phyloP scores from a whole-genome alignment of 768 basidiomycete species.

The Pisolithus tinctorius region DNA sequence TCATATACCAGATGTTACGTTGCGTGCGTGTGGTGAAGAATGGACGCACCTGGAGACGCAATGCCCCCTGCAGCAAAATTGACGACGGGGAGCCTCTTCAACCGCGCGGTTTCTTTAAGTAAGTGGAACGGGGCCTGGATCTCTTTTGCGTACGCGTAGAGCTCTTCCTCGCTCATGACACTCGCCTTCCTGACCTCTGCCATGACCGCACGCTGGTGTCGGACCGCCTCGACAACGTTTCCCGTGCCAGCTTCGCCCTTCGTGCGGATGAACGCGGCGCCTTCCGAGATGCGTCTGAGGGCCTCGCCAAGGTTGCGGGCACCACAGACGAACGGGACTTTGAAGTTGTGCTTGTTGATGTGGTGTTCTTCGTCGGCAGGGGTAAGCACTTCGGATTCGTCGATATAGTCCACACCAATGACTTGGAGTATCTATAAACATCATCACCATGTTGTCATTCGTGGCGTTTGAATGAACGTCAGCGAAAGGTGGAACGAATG shows the following conservation, averaged over 20 bases:
- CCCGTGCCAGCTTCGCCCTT: constrained; percentile 92
- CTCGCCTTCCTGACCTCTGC: constrained; percentile 79
- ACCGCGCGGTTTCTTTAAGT: constrained; percentile 89
- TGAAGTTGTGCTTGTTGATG: constrained; percentile 95
- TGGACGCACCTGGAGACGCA: constrained; percentile 71
- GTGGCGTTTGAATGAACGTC: background rate
- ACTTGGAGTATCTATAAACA: constrained; percentile 78
- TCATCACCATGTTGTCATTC: background rate
- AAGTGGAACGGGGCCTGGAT: constrained; percentile 92
- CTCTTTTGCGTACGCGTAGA: constrained; percentile 89
- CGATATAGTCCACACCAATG: constrained; percentile 94
- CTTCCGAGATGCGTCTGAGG: constrained; percentile 91
- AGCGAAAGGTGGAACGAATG: background rate
- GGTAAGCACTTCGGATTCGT: constrained; percentile 91
- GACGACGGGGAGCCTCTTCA: constrained; percentile 91
- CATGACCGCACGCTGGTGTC: constrained; percentile 81
- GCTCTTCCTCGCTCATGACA: constrained; percentile 90
- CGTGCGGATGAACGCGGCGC: constrained; percentile 97
- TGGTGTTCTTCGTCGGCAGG: constrained; percentile 95
- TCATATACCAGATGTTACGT: background rate
- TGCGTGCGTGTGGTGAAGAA: background rate
- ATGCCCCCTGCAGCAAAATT: constrained; percentile 96
- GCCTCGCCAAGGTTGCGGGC: constrained; percentile 95
- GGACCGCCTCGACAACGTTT: constrained; percentile 90
- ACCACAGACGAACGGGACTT: constrained; percentile 94